A percentile compares a stretch with the other conserved stretches of the same genome.
phyloP scores from a whole-genome alignment of 805 yeast genomes.

The Kazachstania bromeliacearum region DNA sequence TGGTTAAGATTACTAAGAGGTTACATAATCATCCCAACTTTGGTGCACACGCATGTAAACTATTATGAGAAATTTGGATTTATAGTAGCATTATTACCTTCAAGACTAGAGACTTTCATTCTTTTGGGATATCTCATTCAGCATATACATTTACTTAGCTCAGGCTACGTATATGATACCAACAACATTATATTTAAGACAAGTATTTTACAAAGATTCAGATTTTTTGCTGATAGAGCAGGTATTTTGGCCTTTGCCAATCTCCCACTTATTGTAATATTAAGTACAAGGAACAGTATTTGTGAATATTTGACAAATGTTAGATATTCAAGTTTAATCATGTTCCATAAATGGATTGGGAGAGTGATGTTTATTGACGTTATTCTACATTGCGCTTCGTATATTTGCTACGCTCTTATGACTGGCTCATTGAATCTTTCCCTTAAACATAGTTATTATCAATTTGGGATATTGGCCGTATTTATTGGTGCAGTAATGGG shows the following conservation, averaged over 20 bases:
- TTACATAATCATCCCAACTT: slow-evolving; percentile 10
- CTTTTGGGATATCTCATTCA: slow-evolving; percentile 13
- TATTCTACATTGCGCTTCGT: slow-evolving; percentile 32
- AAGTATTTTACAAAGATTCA: slow-evolving; percentile 12
- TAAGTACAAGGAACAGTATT: slow-evolving; percentile 68
- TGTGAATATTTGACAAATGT: slow-evolving; percentile 53
- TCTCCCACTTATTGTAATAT: slow-evolving; percentile 48
- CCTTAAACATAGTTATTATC: slow-evolving; percentile 26
- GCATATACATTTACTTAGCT: slow-evolving; percentile 8
- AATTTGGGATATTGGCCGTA: slow-evolving; percentile 35
- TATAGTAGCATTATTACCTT: slow-evolving; percentile 16
- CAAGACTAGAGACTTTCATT: slow-evolving; percentile 15
- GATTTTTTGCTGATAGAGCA: slow-evolving; percentile 37
- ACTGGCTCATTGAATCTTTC: slow-evolving; percentile 8
- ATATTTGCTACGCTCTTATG: slow-evolving; percentile 30
- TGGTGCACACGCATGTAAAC: slow-evolving; percentile 14
- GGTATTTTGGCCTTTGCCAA: slow-evolving; percentile 38
- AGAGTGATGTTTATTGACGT: slow-evolving; percentile 33
- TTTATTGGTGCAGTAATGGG: slow-evolving; percentile 23
- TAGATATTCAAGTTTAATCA: slow-evolving; percentile 52
- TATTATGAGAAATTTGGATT: slow-evolving; percentile 7
- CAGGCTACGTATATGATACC: slow-evolving; percentile 12
- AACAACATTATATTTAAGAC: slow-evolving; percentile 11
- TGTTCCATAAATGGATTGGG: slow-evolving; percentile 54
- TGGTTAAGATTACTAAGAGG: slow-evolving; percentile 13